Evolutionary conservation across 129 eudicot genomes (phyloP).

Genomic region (Flaveria robusta): DNA sequence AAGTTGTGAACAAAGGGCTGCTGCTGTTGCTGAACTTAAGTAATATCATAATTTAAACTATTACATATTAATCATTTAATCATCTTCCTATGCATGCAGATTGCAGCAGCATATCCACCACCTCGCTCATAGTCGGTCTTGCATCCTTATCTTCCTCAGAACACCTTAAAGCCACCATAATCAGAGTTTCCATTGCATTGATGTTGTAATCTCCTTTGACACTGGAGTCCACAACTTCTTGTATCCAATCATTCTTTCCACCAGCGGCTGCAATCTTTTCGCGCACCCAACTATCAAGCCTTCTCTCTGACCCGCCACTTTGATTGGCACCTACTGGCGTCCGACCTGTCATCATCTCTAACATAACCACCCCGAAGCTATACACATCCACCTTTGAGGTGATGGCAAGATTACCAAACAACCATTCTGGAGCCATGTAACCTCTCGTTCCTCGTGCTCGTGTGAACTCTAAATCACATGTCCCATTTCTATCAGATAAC

Average conservation of each 20-base stretch:
- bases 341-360: constrained; percentile 48
- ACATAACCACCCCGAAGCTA: constrained; percentile 42
- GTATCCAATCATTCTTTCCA: constrained; percentile 20
- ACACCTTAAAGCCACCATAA: constrained; percentile 37
- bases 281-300: constrained; percentile 37
- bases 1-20: neutral
- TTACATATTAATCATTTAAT: neutral
- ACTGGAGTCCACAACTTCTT: constrained; percentile 23
- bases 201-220: constrained; percentile 14
- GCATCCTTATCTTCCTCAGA: constrained; percentile 40
- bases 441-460: constrained; percentile 62
- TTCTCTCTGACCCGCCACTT: constrained; percentile 15
- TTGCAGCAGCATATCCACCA: constrained; percentile 33
- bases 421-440: constrained; percentile 74
- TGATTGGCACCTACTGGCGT: constrained; percentile 22
- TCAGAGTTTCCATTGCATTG: constrained; percentile 24
- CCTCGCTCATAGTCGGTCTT: constrained; percentile 51
- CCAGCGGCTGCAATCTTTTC: constrained; percentile 20
- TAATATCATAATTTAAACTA: neutral
- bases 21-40: neutral
- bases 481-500: constrained; percentile 30
- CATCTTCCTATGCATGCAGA: constrained; percentile 17
- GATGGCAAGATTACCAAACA: constrained; percentile 37
- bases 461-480: constrained; percentile 32
- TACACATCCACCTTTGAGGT: constrained; percentile 52